A percentile compares a stretch with the other conserved stretches of the same genome.
phyloP scores from a whole-genome alignment of 2,329 filamentous ascomycete genomes.

The Ophioceras dolichostomum region DNA sequence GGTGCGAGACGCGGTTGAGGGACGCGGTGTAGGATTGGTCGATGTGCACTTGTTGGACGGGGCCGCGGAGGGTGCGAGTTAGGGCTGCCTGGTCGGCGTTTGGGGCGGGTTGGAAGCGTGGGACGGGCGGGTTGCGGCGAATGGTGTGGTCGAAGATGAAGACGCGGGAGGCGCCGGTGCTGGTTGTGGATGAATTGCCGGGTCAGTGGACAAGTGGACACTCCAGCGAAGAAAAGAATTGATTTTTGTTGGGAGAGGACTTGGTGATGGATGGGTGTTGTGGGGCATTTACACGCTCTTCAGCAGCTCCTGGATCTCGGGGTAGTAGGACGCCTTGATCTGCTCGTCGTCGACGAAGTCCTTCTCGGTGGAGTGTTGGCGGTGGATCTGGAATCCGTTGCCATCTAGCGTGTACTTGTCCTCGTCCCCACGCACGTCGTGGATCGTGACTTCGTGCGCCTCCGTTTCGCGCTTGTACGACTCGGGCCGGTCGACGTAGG shows the following conservation, averaged over 20 bases:
- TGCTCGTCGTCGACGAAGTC: slow-evolving; percentile 33
- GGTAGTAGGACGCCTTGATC: slow-evolving; percentile 41
- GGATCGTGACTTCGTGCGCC: slow-evolving; percentile 32
- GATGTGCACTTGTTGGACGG: slow-evolving; percentile 41
- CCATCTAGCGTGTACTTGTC: slow-evolving; percentile 49
- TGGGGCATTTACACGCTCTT: slow-evolving; percentile 4
- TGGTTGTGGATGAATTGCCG: slow-evolving; percentile 16
- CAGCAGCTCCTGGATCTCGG: slow-evolving; percentile 46
- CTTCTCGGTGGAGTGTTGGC: slow-evolving; percentile 24
- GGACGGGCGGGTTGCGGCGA: slow-evolving; percentile 16
- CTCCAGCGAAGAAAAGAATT: too few species aligned
- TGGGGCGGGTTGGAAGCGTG: too few species aligned
- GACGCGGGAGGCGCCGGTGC: slow-evolving; percentile 40
- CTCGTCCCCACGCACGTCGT: slow-evolving; percentile 38
- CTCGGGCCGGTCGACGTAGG: slow-evolving; percentile 27
- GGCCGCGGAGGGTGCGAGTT: slow-evolving; percentile 20
- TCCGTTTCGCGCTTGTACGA: slow-evolving; percentile 52
- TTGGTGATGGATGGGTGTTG: too few species aligned
- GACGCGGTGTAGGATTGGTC: slow-evolving; percentile 31
- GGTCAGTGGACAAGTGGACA: slow-evolving; percentile 3
- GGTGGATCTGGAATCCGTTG: slow-evolving; percentile 40
- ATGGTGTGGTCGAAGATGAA: slow-evolving; percentile 54
- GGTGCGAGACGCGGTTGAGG: slow-evolving; percentile 14
- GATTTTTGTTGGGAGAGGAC: too few species aligned
- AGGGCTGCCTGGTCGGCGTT: background rate